Base-by-base conservation (phyloP, 257 asterid species). In the Plectranthus barbatus region DNA sequence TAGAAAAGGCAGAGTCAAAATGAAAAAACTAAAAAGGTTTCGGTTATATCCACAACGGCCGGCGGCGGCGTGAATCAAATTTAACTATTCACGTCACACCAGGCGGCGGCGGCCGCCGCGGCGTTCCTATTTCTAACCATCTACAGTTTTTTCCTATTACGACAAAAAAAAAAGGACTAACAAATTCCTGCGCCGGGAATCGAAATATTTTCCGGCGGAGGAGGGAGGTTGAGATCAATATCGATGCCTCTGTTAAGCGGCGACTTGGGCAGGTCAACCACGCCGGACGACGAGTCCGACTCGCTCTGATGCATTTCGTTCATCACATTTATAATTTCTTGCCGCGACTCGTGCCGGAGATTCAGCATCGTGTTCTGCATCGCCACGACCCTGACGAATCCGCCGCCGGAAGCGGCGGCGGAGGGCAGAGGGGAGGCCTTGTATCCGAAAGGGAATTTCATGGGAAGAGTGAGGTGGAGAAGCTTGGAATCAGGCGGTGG, bases 221-320 rank as follows among this genome's bases (percentile, higher is more conserved):
- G n/a, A 13, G 86, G 79, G 14, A 76, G 64, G 71, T 80, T 80
- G 9, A 85, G 85, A 61, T 80, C 89, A 15, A 85, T 58, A 33
- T 19, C 3, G 64, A 72, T 9, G 34, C 55, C 74, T 60, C 31
- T 49, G 39, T 61, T 31, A 2, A 12, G 66, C 49, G 48, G 47
- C 53, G 72, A 53, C 70, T 64, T 56, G 1, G 75, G 76, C 48
- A 66, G 74, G 56, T 78, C 81, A 1, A 72, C 68, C 2, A 76
- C 76, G 12, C 56, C 75, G 5, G 87, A 79, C 4, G 87, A 70
- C 9, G 88, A 75, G 41, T 73, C 81, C 0, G 81, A 75, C 52
- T 69, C 78, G 68, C 81, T 77, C 60, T 18, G 58, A 48, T 69
- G 62, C 44, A 71, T 56, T 19, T 34, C 47, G 65, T 72, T 74